Evolutionary conservation across 306 rosid genomes (phyloP), one percentile per base, ranked within the genome.

Genomic region (Styphnolobium japonicum): DNA sequence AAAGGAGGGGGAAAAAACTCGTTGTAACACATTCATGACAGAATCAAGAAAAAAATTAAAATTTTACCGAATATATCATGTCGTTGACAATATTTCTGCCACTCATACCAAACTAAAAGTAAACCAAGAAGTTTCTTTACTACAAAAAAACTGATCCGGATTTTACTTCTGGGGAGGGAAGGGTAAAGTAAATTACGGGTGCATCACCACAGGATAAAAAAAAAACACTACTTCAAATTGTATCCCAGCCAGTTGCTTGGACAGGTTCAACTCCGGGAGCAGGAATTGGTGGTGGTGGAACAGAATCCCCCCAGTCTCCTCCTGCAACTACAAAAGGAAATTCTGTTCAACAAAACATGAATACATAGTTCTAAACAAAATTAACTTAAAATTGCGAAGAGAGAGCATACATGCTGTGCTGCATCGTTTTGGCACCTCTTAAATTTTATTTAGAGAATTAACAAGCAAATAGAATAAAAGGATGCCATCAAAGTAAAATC

Each of bases 221-320:
- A 73, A 4, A 42, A 37, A 37, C 43, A 21, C 49, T 51, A 5
- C 15, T 57, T 48, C 58, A 71, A 33, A 19, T 6, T 55, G 7
- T 37, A 5, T 72, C 77, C 78, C 53, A 36, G 29, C 65, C 66
- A 53, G 77, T 11, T 5, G 46, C 48, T 31, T 62, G 23, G 33
- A 16, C 48, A 33, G 14, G 3, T 36, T 72, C 66, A 16, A 55
- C 10, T 7, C 2, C 51, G 1, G 77, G 12, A 1, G 51, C 16
- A 23, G 65, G 19, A 4, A 45, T 12, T 21, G 39, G 69, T 36
- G 56, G 73, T 10, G 73, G 39, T 16, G 48, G 33, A 12, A 40
- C 70, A 22, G 71, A 2, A 14, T 68, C 77, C 1, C 23, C 77
- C 77, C 66, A 72, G 6, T 55, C 77, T n/a, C 52, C 77, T n/a